Base-by-base conservation (phyloP, 495 filamentous ascomycete species). In the Poronia punctata region DNA sequence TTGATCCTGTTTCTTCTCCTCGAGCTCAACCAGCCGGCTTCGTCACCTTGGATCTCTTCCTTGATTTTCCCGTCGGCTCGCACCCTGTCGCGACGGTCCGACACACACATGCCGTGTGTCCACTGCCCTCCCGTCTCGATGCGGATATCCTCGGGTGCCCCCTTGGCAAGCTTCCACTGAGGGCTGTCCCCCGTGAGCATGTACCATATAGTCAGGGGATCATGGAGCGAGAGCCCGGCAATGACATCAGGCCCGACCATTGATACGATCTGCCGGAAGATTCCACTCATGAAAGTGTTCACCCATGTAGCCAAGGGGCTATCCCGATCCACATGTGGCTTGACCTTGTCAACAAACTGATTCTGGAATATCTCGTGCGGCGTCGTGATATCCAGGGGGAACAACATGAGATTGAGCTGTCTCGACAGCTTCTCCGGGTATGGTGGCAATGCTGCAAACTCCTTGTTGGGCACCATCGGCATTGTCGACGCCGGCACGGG, bases 51-150 rank as follows among this genome's bases (percentile, higher is more conserved):
- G 39, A 84, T 71, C 25, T 55, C 60, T 34, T 53, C 61, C 16
- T 45, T 56, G 28, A 65, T 59, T 23, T 80, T 76, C 8, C 61
- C 65, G n/a, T 74, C 78, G 2, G 76, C 66, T 43, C 69, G 77
- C 48, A 78, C 79, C 31, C 74, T 60, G 31, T 64, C 72, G 10
- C 92, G 71, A 7, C 78, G 66, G 61, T 98, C 93, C 23, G 87
- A 67, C 12, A 97, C 74, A 57, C 86, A 88, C 81, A 88, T 86
- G 2, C 92, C 92, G 29, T 83, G 69, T 37, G 90, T 95, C 92
- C 92, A 98, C 62, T 97, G 90, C 4, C 92, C 92, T 21, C 72
- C 57, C 1, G 85, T 86, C 59, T 98, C 92, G 17, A 98, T 67
- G 10, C 92, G 72, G 36, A 97, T 82, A 61, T 98, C 92, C 57